These are phyloP conservation scores for Vitrella brassicaformis DNA, from an alignment of 73 alveolate genomes.

Conservation along the genomic window DNA sequence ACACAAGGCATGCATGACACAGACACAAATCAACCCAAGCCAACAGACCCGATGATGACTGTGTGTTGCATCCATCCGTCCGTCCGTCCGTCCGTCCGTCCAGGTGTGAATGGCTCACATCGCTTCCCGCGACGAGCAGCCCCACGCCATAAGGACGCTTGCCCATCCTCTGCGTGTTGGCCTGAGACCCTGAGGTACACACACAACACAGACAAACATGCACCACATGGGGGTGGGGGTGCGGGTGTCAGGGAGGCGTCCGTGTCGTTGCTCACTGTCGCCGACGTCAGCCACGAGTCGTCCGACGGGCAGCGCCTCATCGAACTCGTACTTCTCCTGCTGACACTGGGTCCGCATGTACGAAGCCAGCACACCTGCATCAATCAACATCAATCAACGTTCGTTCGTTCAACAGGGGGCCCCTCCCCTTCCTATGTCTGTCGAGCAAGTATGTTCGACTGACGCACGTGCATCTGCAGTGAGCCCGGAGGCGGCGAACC, in stretches of 20 bases:
- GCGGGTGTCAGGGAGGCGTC: neutral
- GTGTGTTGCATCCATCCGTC: too few species aligned
- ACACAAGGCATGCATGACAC: neutral
- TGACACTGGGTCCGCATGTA: conserved; percentile 50
- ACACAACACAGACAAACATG: neutral
- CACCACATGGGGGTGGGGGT: neutral
- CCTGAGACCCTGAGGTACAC: neutral
- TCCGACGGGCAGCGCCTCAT: conserved; percentile 43
- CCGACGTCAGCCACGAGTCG: too few species aligned
- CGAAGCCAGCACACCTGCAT: conserved; percentile 45
- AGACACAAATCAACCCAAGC: neutral
- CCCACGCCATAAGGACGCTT: conserved; percentile 98
- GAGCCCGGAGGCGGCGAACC: conserved; percentile 92
- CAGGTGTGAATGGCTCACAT: too few species aligned
- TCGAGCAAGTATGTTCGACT: conserved; percentile 43
- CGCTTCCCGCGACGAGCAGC: conserved; percentile 65
- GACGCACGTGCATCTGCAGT: conserved; percentile 92
- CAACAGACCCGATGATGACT: too few species aligned
- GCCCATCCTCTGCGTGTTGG: conserved; percentile 28
- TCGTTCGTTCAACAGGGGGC: too few species aligned
- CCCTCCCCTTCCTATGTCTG: too few species aligned
- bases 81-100: too few species aligned
- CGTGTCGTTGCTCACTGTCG: too few species aligned
- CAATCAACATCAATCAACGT: too few species aligned
- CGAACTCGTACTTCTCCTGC: conserved; percentile 28